Evolutionary conservation across 768 basidiomycete species (phyloP), one percentile per base, ranked within the genome.

Genomic region (Crassisporium funariophilum): DNA sequence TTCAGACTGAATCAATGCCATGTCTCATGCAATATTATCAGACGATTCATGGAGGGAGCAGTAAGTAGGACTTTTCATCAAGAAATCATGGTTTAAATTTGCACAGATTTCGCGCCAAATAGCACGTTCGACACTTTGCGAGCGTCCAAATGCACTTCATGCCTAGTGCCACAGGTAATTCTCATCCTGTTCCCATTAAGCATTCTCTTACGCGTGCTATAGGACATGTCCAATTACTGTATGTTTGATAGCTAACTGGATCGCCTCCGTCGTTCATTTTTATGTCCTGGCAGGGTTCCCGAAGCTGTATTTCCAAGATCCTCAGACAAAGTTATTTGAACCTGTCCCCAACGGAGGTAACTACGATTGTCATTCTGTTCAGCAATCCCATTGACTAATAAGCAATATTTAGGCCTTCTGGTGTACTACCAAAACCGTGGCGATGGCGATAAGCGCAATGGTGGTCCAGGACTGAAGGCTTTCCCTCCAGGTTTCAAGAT

Each of bases 361-460:
- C n/a, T n/a, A n/a, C n/a, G 55, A 23, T 5, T 8, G 17, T 12
- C 9, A 40, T n/a, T n/a, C n/a, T n/a, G n/a, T 3, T 10, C 35
- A 38, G 9, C 3, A 12, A 6, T 27, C 17, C 36, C 20, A 4
- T 4, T 3, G 15, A 15, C 12, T 4, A 19, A 35, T 37, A 0
- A 17, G n/a, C 44, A 29, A 35, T 49, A n/a, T 42, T 12, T 27
- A 71, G 69, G 69, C 11, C 62, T 74, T 4, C 53, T 71, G 22
- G 64, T 74, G 3, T 75, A 75, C 45, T 75, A 75, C 44, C 66
- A 71, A 48, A 73, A 73, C 46, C 65, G 72, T 35, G 73, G 73
- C 4, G 50, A 65, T 41, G 67, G 60, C 1, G 73, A 73, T 41
- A 53, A 49, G 4, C 49, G 49, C 4, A 73, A 74, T 48, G 73